These are phyloP conservation scores for Steccherinum ochraceum DNA, from an alignment of 768 basidiomycete genomes.

Conservation along the genomic window DNA sequence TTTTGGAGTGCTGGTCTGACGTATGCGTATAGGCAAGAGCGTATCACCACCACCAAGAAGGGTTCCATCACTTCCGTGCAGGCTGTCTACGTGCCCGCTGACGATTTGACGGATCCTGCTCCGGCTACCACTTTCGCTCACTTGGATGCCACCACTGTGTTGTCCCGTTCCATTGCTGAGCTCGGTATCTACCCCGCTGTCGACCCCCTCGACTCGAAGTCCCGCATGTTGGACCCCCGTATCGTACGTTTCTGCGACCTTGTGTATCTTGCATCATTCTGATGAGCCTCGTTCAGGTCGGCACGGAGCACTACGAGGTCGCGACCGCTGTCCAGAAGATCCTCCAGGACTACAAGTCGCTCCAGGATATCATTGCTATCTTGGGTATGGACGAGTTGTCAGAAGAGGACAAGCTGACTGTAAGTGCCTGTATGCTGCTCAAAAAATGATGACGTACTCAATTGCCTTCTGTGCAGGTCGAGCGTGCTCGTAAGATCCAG, in stretches of 20 bases:
- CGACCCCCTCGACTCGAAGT: conserved; percentile 98
- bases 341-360: conserved; percentile 92
- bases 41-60: conserved; percentile 99
- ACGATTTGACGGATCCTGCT: conserved; percentile 99
- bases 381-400: conserved; percentile 99
- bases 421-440: conserved; percentile 32
- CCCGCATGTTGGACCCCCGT: conserved; percentile 99
- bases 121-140: conserved; percentile 99
- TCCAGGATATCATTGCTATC: conserved; percentile 99
- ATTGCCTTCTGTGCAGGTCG: conserved; percentile 55
- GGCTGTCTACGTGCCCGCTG: conserved; percentile 99
- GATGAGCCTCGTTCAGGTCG: conserved; percentile 46
- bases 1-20: conserved; percentile 6
- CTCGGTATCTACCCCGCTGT: conserved; percentile 99
- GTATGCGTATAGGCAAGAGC: conserved; percentile 73
- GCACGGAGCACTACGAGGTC: conserved; percentile 90
- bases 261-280: conserved; percentile 7
- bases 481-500: conserved; percentile 97
- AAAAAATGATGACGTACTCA: not conserved
- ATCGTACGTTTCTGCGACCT: too few relatives aligned
- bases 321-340: conserved; percentile 98
- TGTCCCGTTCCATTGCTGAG: conserved; percentile 98
- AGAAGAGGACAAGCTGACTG: conserved; percentile 98
- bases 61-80: conserved; percentile 99
- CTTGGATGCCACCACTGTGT: conserved; percentile 99